Base-by-base conservation (phyloP, 495 filamentous ascomycete genomes). In the Bacidia gigantensis region DNA sequence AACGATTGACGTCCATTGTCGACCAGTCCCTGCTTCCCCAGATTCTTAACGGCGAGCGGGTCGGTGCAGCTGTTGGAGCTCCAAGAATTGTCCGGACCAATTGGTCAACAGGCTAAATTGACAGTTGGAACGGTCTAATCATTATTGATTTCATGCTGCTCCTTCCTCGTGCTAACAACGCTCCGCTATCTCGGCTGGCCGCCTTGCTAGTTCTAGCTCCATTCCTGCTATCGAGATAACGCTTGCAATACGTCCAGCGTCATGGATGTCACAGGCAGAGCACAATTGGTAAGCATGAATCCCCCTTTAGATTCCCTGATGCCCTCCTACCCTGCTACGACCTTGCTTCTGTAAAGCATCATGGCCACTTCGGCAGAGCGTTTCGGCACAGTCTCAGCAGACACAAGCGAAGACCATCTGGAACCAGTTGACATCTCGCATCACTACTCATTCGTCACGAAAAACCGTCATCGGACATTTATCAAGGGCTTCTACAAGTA, bases 401-500 rank as follows among this genome's bases (percentile, higher is more conserved):
- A 35, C 29, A 7, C 14, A 14, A 14, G 14, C 14, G 14, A 7
- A 29, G 54, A 52, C 42, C 52, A 58, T 54, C 69, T 75, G 26
- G 63, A 67, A 39, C 82, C 86, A 2, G 65, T 80, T 49, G 86
- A 95, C 63, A 71, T 95, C 50, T 82, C 79, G 51, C 86, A 95
- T 64, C 85, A 89, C 62, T 82, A 78, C 57, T 86, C 83, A 2
- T 71, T 74, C 44, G 69, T 76, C 24, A 83, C 86, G 51, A 80
- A 78, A 58, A 72, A 73, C 18, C 77, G 89, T 11, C 50, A 64
- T 2, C 65, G 76, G 9, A 92, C 79, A 60, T 65, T 61, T 26
- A 73, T 94, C 56, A 95, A 95, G 66, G 53, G 68, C 26, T 84
- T 88, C 59, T 95, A 95, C 66, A 89, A 87, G 60, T 92, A 85